A percentile compares a stretch with the other conserved stretches of the same genome.
Evolutionary conservation across 371 early-diverging fungal species (phyloP).

Genomic region (Mucor circinelloides): DNA sequence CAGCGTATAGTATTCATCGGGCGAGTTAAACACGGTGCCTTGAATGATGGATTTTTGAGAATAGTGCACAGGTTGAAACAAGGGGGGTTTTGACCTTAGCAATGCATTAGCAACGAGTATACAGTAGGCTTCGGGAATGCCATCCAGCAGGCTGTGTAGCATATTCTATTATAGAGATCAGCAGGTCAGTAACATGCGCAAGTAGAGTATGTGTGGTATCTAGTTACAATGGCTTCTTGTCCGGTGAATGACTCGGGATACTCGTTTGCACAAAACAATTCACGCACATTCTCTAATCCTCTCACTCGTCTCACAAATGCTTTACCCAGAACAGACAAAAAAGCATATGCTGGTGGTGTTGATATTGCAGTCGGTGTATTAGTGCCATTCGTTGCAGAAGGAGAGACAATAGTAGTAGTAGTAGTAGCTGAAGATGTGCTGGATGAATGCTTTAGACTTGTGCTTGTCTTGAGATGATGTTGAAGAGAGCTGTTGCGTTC

Average conservation of each 20-base stretch:
- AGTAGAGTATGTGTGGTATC: too few relatives aligned
- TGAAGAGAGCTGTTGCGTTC: neutral
- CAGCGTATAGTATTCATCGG: conserved; percentile 47
- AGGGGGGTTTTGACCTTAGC: conserved; percentile 39
- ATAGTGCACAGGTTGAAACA: conserved; percentile 46
- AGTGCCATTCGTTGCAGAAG: neutral
- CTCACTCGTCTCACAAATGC: conserved; percentile 21
- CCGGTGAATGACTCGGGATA: conserved; percentile 54
- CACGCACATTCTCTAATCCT: conserved; percentile 29
- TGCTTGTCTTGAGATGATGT: neutral
- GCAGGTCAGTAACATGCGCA: neutral
- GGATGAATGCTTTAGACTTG: neutral
- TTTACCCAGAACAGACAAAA: conserved; percentile 23
- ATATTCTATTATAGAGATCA: conserved; percentile 12
- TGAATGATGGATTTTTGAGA: conserved; percentile 48
- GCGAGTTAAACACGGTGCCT: conserved; percentile 38
- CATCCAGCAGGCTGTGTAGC: conserved; percentile 17
- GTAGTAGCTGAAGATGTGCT: conserved; percentile 1
- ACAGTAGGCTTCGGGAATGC: conserved; percentile 35
- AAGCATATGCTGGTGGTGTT: conserved; percentile 15
- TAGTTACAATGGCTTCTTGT: conserved; percentile 47
- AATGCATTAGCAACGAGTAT: conserved; percentile 38
- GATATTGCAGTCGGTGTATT: neutral
- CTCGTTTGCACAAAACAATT: conserved; percentile 44
- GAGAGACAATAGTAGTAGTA: neutral